Evolutionary conservation across 441 rosid species (phyloP), one percentile per base, ranked within the genome.

Genomic region (Eruca vesicaria): DNA sequence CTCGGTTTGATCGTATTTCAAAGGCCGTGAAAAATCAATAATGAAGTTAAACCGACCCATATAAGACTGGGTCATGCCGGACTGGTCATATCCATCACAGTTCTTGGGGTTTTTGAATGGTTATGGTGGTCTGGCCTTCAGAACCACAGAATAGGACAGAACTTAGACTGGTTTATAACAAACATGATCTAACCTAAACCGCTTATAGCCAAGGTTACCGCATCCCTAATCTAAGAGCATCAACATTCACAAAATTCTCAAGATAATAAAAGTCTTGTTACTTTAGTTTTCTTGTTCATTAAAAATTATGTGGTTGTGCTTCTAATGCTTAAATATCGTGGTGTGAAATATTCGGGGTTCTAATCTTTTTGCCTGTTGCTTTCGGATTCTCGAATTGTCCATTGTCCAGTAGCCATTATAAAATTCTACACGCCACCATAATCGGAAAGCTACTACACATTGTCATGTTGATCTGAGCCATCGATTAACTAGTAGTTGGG

Each of bases 351-450:
- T 68, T 78, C 41, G 63, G 62, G 78, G 74, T 55, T 73, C 19
- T 43, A n/a, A 63, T 41, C 10, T 43, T 9, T 73, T 29, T 19
- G 71, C 71, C 8, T 20, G 75, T 78, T 73, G 67, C 78, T 78
- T 78, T 78, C 78, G 45, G 33, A 78, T 33, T 55, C 62, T 68
- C 57, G 62, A 78, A 68, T 68, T 58, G 45, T 45, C 78, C 71
- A 73, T 23, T 68, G 62, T 68, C 71, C 62, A 68, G 68, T 57
- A 53, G 41, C 26, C 48, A 41, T 72, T 73, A 78, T 55, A 72
- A 78, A 73, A 73, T 72, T 78, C 81, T 55, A 10, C 70, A 67
- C 78, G 61, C 74, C 78, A 73, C 74, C 78, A 78, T 69, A 68
- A 62, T 55, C 55, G 4, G 71, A 78, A 35, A 73, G 78, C 66